Evolutionary conservation across 441 rosid genomes (phyloP).

Genomic region (Erodium chrysanthum): DNA sequence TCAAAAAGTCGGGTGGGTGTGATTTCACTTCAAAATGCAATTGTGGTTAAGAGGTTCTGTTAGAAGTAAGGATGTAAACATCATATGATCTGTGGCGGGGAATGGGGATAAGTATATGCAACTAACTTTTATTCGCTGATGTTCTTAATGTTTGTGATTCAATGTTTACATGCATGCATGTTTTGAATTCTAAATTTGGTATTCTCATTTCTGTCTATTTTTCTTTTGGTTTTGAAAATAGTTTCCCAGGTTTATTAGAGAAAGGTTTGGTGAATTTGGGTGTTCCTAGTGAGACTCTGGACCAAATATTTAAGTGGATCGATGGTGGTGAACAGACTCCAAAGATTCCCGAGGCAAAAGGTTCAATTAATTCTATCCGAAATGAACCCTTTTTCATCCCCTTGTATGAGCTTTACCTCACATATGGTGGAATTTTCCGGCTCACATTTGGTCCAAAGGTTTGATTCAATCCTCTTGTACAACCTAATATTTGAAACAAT

Average conservation of each 20-base stretch:
- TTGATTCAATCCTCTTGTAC: constrained; percentile 21
- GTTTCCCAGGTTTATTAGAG: constrained; percentile 52
- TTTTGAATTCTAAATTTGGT: constrained; percentile 10
- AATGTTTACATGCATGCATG: neutral
- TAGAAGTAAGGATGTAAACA: too few species aligned
- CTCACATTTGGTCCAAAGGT: constrained; percentile 95
- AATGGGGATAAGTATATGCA: neutral
- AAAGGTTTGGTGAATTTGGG: constrained; percentile 71
- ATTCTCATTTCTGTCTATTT: neutral
- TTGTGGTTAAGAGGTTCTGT: too few species aligned
- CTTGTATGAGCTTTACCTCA: constrained; percentile 77
- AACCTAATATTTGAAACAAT: too few species aligned
- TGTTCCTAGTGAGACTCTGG: constrained; percentile 42
- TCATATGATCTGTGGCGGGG: too few species aligned
- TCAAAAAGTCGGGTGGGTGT: neutral
- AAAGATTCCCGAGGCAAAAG: constrained; percentile 81
- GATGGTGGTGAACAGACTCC: constrained; percentile 37
- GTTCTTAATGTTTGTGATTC: neutral
- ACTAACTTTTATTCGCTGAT: neutral
- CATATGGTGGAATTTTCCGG: constrained; percentile 91
- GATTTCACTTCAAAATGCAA: neutral
- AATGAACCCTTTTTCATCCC: constrained; percentile 90
- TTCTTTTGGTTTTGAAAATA: constrained; percentile 21
- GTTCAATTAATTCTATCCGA: constrained; percentile 46
- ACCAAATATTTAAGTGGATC: constrained; percentile 48